Evolutionary conservation across 2,329 filamentous ascomycete genomes (phyloP), one percentile per base, ranked within the genome.

Genomic region (Phialophora expanda): DNA sequence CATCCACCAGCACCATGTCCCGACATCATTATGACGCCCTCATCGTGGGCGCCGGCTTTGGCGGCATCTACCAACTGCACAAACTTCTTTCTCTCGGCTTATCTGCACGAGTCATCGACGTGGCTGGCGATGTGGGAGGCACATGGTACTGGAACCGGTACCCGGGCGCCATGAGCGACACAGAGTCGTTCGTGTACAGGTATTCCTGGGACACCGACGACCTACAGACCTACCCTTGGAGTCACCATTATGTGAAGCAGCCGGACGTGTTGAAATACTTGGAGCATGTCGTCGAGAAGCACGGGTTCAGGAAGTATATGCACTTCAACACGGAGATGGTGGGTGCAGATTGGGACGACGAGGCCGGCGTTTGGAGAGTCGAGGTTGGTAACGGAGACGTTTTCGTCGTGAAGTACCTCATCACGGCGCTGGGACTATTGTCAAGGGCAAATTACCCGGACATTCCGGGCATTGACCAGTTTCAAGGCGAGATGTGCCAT

Each of bases 11-110:
- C 48, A 56, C 9, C 34, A 62, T 62, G 59, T 14, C 22, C 14
- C 50, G 44, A 30, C 38, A 28, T 3, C 32, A 55, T n/a, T 62
- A 12, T 30, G 75, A 76, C 67, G 72, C 69, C 22, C 66, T 75
- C 30, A 66, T 71, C 50, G 71, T 76, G 2, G 75, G 75, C 46
- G 74, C 74, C 12, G 74, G 75, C 2, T 73, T 74, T 57, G 69
- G 80, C 30, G 83, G 83, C 22, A 75, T 84, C 32, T 85, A 82
- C 62, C 81, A 81, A 75, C 79, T 86, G 28, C 81, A 85, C 69
- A 80, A 80, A 0, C 78, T 86, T 8, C 81, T 83, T 2, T 80
- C 85, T 7, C 76, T 78, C 6, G 85, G 84, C 1, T 73, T 82
- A 20, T 81, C 80, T 7, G 75, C 78, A 1, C 78, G 80, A 28